Evolutionary conservation across 2,329 filamentous ascomycete genomes (phyloP), one percentile per base, ranked within the genome.

Genomic region (Fusarium hainanense): DNA sequence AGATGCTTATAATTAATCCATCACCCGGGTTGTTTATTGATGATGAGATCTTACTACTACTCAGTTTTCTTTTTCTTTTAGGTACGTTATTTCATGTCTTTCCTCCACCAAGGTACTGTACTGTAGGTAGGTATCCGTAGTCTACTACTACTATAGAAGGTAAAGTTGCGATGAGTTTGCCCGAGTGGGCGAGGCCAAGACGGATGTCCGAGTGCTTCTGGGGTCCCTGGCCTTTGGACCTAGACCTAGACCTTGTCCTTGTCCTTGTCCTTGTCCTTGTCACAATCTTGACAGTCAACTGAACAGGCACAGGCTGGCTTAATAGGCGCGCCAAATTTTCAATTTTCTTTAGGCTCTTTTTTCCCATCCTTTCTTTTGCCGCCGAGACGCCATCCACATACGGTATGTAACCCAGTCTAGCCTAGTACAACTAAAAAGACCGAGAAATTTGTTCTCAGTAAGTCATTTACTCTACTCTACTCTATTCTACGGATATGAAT

Each of bases 91-190:
- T 37, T n/a, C 34, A 37, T n/a, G 34, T 37, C 18, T 37, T 37
- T 41, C 44, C 49, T 63, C 67, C 49, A 58, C 56, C 54, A 44
- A 63, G 13, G 32, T 7, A 30, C 12, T 28, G 28, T 30, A 30
- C 12, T 28, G 28, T 30, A 30, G 28, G 6, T 30, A 30, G 28
- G 28, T 30, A 7, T 30, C 12, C 28, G 28, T 41, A 51, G 32
- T 40, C 32, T 41, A 41, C 32, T 20, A 37, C 49, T 51, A 27
- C 49, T 41, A 41, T 51, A 56, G 34, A 32, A 46, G 59, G 60
- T 50, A 66, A 69, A 65, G 62, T 69, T 50, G 55, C 68, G 68
- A 71, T 54, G 47, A 71, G 68, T 71, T 66, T 71, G 60, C 68
- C 68, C 64, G 40, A 71, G 66, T 69, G 30, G 68, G 65, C 47